A percentile compares a stretch with the other conserved stretches of the same genome.
Conservation (phyloP, 768 basidiomycete species). For the Tricholoma flavovirens region DNA sequence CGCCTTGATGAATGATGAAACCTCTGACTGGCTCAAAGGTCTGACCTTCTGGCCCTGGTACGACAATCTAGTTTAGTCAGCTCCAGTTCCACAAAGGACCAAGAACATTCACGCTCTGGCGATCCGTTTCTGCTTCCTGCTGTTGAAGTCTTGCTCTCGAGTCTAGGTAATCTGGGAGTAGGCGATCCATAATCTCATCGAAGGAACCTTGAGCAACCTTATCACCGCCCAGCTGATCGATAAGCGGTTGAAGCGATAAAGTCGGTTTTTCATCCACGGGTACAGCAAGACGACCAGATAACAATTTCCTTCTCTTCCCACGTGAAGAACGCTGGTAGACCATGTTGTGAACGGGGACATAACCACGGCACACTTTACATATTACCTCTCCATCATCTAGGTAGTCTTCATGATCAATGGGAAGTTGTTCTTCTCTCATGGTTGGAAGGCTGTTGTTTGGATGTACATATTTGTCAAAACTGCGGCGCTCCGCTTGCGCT, state of each 20-base stretch:
- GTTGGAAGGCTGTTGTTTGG: too few species aligned
- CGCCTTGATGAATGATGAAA: conserved; percentile 20
- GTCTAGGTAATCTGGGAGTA: conserved; percentile 24
- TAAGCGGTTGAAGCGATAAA: conserved; percentile 11
- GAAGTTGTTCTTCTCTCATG: too few species aligned
- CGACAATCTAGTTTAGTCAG: background rate
- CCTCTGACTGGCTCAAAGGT: conserved; percentile 39
- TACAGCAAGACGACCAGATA: background rate
- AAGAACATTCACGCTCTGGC: conserved; percentile 13
- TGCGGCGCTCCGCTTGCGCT: too few species aligned
- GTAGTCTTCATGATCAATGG: too few species aligned
- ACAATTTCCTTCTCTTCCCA: conserved; percentile 15
- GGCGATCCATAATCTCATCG: conserved; percentile 25
- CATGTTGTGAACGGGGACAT: too few species aligned
- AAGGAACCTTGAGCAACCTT: conserved; percentile 17
- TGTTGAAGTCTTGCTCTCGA: conserved; percentile 19
- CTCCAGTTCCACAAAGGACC: background rate
- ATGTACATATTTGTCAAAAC: too few species aligned
- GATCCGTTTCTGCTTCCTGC: conserved; percentile 17
- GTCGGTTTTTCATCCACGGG: background rate
- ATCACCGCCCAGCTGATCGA: conserved; percentile 16
- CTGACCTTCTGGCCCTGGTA: conserved; percentile 31
- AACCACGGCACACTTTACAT: too few species aligned
- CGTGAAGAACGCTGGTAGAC: conserved; percentile 3
- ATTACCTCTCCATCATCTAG: too few species aligned